Evolutionary conservation across 2,329 filamentous ascomycete species (phyloP).

Genomic region (Colletotrichum echinochloae): DNA sequence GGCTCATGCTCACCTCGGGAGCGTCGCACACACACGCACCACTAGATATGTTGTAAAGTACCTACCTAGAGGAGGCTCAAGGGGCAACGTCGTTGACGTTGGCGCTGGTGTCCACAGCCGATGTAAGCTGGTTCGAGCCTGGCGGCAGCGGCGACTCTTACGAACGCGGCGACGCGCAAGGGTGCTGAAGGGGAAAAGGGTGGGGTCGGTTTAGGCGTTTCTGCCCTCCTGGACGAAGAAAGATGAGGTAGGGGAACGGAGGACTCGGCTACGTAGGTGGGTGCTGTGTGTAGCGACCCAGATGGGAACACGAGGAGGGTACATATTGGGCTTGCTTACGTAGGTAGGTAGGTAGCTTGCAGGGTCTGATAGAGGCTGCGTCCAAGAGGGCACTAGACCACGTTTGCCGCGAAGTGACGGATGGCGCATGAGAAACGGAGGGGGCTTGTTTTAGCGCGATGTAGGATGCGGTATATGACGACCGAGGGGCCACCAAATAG

Average conservation of each 20-base stretch:
- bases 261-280: conserved; percentile 26
- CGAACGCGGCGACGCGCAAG: conserved; percentile 24
- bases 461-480: not conserved
- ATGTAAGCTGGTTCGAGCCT: conserved; percentile 16
- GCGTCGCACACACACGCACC: not conserved
- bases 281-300: not conserved
- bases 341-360: conserved; percentile 1
- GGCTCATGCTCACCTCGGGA: not conserved
- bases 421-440: conserved; percentile 26
- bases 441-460: conserved; percentile 14
- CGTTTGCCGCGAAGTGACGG: conserved; percentile 15
- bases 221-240: no score
- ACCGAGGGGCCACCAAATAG: conserved; percentile 5
- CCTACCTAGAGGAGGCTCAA: conserved; percentile 30
- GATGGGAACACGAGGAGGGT: not conserved
- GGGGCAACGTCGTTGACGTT: conserved; percentile 21
- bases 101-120: conserved; percentile 14
- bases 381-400: conserved; percentile 22
- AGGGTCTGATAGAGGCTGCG: conserved; percentile 1
- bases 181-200: conserved; percentile 10
- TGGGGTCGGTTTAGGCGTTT: no score
- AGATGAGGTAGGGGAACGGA: not conserved
- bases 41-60: conserved; percentile 15
- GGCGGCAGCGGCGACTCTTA: conserved; percentile 27
- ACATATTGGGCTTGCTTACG: conserved; percentile 1